Percentiles rank a stretch among this genome's conserved stretches.
These are phyloP conservation scores for Venturia oleaginea DNA, from an alignment of 2,329 filamentous ascomycete species.

Conservation along the genomic window DNA sequence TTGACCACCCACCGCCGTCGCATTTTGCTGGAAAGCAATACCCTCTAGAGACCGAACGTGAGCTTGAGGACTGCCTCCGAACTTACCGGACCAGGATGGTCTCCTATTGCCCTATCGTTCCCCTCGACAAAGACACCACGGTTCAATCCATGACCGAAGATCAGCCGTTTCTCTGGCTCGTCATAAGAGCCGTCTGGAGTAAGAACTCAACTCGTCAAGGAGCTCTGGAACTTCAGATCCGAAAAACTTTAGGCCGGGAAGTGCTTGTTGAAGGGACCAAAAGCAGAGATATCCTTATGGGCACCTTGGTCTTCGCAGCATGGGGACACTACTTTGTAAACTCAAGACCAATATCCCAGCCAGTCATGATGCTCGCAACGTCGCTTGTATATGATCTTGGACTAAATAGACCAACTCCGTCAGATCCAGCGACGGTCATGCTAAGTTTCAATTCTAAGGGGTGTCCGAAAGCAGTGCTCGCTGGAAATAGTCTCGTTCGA, in stretches of 20 bases:
- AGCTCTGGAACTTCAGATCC: constrained; percentile 17
- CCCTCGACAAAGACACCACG: constrained; percentile 14
- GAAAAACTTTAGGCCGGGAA: constrained; percentile 18
- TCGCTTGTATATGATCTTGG: constrained; percentile 13
- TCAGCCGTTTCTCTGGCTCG: constrained; percentile 17
- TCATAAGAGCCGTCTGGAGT: constrained; percentile 19
- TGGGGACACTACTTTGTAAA: constrained; percentile 16
- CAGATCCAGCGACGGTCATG: constrained; percentile 1
- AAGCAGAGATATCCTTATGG: constrained; percentile 20
- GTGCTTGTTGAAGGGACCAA: constrained; percentile 21
- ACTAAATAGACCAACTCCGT: constrained; percentile 7
- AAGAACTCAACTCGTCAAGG: constrained; percentile 17
- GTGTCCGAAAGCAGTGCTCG: constrained; percentile 15
- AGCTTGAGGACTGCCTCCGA: constrained; percentile 14
- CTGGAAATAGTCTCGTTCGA: constrained; percentile 19
- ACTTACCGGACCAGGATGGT: constrained; percentile 16
- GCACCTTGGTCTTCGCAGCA: constrained; percentile 19
- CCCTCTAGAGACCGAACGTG: constrained; percentile 8
- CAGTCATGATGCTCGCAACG: constrained; percentile 20
- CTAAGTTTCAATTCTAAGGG: constrained; percentile 7
- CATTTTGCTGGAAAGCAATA: background rate
- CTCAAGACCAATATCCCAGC: background rate
- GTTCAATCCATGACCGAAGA: constrained; percentile 14
- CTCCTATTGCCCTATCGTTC: constrained; percentile 17
- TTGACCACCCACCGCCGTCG: background rate